These are phyloP conservation scores for Diplodia intermedia DNA, from an alignment of 2,329 filamentous ascomycete genomes.

Conservation along the genomic window DNA sequence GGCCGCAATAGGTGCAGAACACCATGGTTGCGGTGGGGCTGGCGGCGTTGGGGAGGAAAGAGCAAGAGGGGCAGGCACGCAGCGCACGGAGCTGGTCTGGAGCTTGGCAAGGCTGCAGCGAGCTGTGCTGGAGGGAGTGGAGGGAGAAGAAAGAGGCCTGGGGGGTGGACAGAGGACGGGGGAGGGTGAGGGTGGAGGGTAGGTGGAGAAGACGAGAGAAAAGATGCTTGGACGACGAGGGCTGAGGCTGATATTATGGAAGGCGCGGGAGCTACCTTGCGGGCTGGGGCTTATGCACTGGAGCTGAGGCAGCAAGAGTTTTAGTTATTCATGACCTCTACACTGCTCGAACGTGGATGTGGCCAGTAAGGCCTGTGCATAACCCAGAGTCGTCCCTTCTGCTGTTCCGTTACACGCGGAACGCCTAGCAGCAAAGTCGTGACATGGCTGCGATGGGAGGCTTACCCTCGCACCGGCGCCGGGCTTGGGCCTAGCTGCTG, in stretches of 20 bases:
- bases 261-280: conserved; percentile 22
- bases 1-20: conserved; percentile 61
- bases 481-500: conserved; percentile 31
- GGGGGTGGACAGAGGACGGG: neutral
- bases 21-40: conserved; percentile 50
- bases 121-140: neutral
- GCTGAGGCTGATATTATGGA: conserved; percentile 32
- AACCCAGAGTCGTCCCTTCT: conserved; percentile 39
- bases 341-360: conserved; percentile 30
- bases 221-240: conserved; percentile 16
- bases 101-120: neutral
- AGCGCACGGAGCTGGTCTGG: neutral
- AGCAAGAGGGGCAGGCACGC: neutral
- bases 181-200: neutral
- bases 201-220: neutral
- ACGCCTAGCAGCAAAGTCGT: conserved; percentile 37
- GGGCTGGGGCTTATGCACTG: conserved; percentile 33
- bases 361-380: conserved; percentile 37
- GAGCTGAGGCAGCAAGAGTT: conserved; percentile 34
- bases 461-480: conserved; percentile 33
- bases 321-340: conserved; percentile 32
- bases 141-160: neutral
- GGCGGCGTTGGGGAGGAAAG: conserved; percentile 25
- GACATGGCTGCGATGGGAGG: conserved; percentile 33
- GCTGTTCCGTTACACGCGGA: conserved; percentile 44